phyloP scores from a whole-genome alignment of 306 rosid species.

The Cicer yamashitae region DNA sequence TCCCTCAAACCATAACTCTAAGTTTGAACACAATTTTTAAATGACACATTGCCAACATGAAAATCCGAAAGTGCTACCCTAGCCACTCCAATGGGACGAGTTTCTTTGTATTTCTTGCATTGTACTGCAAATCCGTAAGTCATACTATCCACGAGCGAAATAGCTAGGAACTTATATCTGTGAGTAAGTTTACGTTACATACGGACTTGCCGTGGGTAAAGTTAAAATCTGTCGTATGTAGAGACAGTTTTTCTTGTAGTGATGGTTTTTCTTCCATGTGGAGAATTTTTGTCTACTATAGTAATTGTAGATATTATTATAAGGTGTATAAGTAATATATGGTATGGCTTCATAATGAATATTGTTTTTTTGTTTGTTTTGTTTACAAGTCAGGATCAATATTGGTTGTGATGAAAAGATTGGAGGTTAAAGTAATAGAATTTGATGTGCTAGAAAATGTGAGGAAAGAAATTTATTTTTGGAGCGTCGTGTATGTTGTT shows the following conservation, averaged over 20 bases:
- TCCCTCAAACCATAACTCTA: constrained; percentile 65
- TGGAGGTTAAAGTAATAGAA: not conserved
- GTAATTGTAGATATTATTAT: not conserved
- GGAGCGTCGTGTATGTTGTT: too few species aligned
- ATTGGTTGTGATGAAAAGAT: constrained; percentile 18
- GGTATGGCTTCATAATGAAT: not conserved
- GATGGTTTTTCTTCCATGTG: constrained; percentile 37
- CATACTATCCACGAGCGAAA: too few species aligned
- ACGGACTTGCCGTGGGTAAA: too few species aligned
- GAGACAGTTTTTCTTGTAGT: too few species aligned
- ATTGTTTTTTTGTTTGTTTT: not conserved
- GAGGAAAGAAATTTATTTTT: not conserved
- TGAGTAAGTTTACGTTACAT: too few species aligned
- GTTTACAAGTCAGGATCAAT: not conserved
- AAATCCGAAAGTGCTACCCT: constrained; percentile 63
- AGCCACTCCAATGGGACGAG: constrained; percentile 52
- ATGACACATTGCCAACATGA: constrained; percentile 2
- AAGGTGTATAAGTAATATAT: not conserved
- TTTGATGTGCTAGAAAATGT: not conserved
- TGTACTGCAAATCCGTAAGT: constrained; percentile 62
- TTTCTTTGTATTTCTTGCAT: constrained; percentile 45
- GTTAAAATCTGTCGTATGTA: too few species aligned
- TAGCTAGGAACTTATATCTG: too few species aligned
- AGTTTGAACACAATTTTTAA: constrained; percentile 47
- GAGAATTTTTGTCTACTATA: not conserved